Evolutionary conservation across 805 yeast genomes (phyloP).

Genomic region (Ogataea angusta): DNA sequence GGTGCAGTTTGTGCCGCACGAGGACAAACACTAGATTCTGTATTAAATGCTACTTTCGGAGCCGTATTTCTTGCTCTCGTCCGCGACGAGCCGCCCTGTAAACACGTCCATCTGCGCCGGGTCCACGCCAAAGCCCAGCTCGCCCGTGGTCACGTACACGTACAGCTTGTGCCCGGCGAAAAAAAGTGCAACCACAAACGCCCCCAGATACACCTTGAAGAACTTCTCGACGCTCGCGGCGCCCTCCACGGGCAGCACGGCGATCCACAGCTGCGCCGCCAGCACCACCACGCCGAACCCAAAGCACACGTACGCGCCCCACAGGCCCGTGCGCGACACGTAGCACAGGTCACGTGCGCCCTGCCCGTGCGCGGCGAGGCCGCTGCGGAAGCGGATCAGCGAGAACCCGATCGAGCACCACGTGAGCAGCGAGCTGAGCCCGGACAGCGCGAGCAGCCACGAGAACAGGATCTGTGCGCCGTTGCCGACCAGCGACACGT

Average conservation of each 20-base stretch:
- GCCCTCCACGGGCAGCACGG: constrained; percentile 39
- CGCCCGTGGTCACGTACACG: constrained; percentile 8
- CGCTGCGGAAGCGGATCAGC: constrained; percentile 44
- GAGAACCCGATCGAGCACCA: constrained; percentile 47
- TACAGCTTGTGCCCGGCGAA: constrained; percentile 43
- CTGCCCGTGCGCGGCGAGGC: constrained; percentile 42
- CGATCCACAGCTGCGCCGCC: constrained; percentile 47
- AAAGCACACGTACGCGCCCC: constrained; percentile 41
- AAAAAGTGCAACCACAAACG: constrained; percentile 41
- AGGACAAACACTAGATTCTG: constrained; percentile 11
- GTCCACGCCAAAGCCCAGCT: constrained; percentile 15
- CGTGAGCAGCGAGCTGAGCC: constrained; percentile 45
- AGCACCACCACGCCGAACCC: constrained; percentile 36
- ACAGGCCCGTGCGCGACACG: constrained; percentile 40
- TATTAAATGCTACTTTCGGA: constrained; percentile 11
- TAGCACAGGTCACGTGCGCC: constrained; percentile 39
- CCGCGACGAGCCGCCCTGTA: constrained; percentile 33
- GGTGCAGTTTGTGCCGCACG: constrained; percentile 31
- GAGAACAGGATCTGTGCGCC: constrained; percentile 37
- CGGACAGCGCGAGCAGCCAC: constrained; percentile 50
- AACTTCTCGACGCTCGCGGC: constrained; percentile 35
- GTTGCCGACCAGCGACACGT: constrained; percentile 42
- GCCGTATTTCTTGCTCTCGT: constrained; percentile 25
- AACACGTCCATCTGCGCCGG: constrained; percentile 22
- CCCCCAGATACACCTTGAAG: constrained; percentile 46